Conservation (phyloP, 148 eudicot species). For the Amaranthus cruentus region DNA sequence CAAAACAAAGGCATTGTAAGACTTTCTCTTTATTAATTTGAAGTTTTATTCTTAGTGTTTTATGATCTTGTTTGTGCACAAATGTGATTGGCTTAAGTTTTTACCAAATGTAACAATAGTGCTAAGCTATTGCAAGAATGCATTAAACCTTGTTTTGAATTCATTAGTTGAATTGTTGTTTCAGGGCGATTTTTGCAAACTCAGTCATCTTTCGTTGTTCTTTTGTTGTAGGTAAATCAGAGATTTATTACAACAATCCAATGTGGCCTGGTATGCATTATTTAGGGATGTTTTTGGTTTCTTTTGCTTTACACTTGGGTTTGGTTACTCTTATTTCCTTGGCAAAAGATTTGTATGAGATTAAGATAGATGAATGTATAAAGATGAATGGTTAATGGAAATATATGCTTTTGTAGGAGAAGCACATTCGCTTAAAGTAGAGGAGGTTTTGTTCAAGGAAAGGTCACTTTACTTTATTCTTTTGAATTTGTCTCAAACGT, state of each 20-base stretch:
- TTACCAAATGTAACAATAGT: no score
- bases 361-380: background rate
- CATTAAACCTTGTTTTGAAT: background rate
- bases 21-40: no score
- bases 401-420: conserved; percentile 48
- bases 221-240: conserved; percentile 39
- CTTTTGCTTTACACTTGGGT: no score
- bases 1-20: no score
- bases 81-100: no score
- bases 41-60: no score
- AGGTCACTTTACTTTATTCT: conserved; percentile 48
- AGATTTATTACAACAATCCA: conserved; percentile 81
- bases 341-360: background rate
- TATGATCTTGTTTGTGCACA: no score
- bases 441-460: conserved; percentile 62
- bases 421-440: conserved; percentile 88
- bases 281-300: conserved; percentile 14
- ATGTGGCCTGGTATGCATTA: conserved; percentile 92
- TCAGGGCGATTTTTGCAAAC: background rate
- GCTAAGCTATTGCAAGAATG: background rate
- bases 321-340: no score
- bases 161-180: background rate
- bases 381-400: background rate
- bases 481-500: background rate
- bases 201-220: conserved; percentile 19